Base-by-base conservation (phyloP, 495 filamentous ascomycete species). In the Trichocladium uniseriatum region DNA sequence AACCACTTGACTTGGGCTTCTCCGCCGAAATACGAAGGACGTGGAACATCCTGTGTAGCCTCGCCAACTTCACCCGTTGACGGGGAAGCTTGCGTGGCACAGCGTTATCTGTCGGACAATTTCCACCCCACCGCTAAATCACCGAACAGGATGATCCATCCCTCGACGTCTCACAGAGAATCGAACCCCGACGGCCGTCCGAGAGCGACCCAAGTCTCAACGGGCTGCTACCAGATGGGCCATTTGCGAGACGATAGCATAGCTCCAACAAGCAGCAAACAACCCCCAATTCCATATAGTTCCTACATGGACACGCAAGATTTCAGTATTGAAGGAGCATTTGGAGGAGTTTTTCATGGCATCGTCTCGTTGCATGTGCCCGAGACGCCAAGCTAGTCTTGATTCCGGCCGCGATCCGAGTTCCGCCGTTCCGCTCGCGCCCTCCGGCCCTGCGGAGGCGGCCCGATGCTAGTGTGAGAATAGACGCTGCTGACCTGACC, bases 21-120 rank as follows among this genome's bases (percentile, higher is more conserved):
- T 21, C n/a, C 32, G 13, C 21, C n/a, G 11, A 18, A 49, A 49
- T 49, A 49, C 46, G 38, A 49, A 42, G 8, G 24, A 18, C 19
- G 46, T 18, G 28, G 28, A 48, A 48, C 45, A 6, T 15, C 21
- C 35, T 8, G 13, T 4, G 19, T 16, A n/a, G 21, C 45, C 2
- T 15, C 24, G 8, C 32, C 13, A 32, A 16, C 37, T 37, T 13
- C 39, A 37, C 16, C n/a, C 8, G 2, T 20, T 5, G 2, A 21
- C 19, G 5, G 20, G 19, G 9, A 9, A 31, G 5, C 19, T 49
- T 16, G 6, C 10, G 46, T 49, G 38, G 18, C 24, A 49, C 46
- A 19, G 19, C 36, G 13, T n/a, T 16, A 14, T n/a, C 31, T 9
- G 15, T 38, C 38, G 47, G 47, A 19, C 31, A 36, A 35, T 49